Base-by-base conservation (phyloP, 2,329 filamentous ascomycete species). In the Microsporum canis region DNA sequence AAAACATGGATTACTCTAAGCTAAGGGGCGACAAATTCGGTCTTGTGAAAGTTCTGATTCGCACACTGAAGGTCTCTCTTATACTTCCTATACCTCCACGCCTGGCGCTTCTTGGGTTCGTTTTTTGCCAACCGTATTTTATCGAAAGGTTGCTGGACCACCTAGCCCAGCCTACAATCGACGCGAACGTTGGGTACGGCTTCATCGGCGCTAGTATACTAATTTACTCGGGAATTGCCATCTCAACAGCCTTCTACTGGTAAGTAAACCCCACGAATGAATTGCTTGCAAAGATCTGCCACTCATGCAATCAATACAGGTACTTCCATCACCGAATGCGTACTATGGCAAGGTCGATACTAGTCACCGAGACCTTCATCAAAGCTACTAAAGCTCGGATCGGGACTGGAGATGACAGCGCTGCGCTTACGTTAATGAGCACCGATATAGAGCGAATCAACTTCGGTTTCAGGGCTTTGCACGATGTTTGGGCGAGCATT, bases 41-140 rank as follows among this genome's bases (percentile, higher is more conserved):
- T 3, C 8, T 12, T 12, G 8, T 39, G 38, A 39, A 12, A 12
- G 38, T 12, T 3, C 38, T 1, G 61, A 70, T 31, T 60, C 58
- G 65, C 43, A 67, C 68, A 3, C 63, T 71, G 8, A 65, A 61
- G 38, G 62, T 65, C 6, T 66, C 66, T 10, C 62, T 73, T 27
- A 47, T 71, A 33, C 59, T 68, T 61, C 61, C 67, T 17, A 59
- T 67, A 60, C 27, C 63, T 60, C 65, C 70, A 8, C 64, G 69
- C 10, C 51, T 70, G 1, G 64, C 64, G 1, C 38, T 68, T 2
- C 38, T 71, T 38, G 69, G 62, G 4, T 70, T 71, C 49, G 67
- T 61, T 0, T 65, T 71, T 29, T 64, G 64, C 59, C 72, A 68
- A 60, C 67, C 65, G 5, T 63, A 67, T 29, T 68, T 68, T 58